phyloP scores from a whole-genome alignment of 768 basidiomycete species.

The Suillus tomentosus region DNA sequence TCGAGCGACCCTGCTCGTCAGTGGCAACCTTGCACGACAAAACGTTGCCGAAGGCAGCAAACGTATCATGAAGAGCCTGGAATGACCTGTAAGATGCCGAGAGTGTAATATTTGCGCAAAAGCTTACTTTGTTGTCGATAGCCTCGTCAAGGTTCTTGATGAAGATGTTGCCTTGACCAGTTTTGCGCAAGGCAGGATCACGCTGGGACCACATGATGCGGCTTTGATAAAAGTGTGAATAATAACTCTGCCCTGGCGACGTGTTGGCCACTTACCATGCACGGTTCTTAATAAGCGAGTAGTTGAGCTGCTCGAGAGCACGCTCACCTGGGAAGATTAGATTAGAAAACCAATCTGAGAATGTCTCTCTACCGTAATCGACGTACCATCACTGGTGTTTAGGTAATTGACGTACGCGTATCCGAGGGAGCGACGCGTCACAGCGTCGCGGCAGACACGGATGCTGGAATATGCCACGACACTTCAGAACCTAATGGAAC shows the following conservation, averaged over 20 bases:
- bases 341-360: constrained; percentile 7
- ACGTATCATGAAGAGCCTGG: constrained; percentile 98
- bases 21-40: constrained; percentile 99
- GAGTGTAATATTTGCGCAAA: not conserved
- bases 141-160: constrained; percentile 98
- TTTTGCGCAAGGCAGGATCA: constrained; percentile 98
- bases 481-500: not conserved
- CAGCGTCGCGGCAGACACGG: constrained; percentile 99
- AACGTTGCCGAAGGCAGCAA: constrained; percentile 98
- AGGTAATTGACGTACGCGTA: constrained; percentile 99
- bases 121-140: constrained; percentile 91
- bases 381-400: constrained; percentile 87
- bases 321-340: constrained; percentile 71
- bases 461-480: constrained; percentile 54
- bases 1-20: constrained; percentile 93
- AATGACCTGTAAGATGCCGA: constrained; percentile 5
- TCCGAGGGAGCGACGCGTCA: constrained; percentile 98
- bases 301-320: constrained; percentile 98
- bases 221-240: constrained; percentile 42
- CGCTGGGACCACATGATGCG: constrained; percentile 99
- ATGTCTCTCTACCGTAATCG: not conserved
- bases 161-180: constrained; percentile 99
- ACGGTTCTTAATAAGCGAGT: constrained; percentile 97
- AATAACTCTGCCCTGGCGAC: constrained; percentile 7
- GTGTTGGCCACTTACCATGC: constrained; percentile 65